A percentile compares a stretch with the other conserved stretches of the same genome.
These are phyloP conservation scores for Colletotrichum destructivum DNA, from an alignment of 2,329 filamentous ascomycete species.

Conservation along the genomic window DNA sequence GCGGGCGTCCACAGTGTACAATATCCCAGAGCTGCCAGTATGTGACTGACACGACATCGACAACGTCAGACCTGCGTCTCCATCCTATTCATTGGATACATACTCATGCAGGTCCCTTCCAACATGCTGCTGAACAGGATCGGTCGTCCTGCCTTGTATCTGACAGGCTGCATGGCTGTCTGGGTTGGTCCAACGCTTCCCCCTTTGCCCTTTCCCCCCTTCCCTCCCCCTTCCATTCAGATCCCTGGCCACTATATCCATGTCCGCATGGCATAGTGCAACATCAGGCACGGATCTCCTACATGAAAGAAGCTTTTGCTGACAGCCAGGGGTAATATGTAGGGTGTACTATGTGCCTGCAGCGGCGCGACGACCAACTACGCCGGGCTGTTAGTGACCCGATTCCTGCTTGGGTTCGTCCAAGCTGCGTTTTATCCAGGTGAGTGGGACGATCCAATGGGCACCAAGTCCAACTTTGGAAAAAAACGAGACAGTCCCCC, in stretches of 20 bases:
- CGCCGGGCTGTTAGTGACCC: conserved; percentile 31
- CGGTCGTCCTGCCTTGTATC: conserved; percentile 46
- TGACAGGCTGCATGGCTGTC: conserved; percentile 40
- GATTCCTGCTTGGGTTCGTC: conserved; percentile 39
- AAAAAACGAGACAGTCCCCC: neutral
- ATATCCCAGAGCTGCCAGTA: conserved; percentile 44
- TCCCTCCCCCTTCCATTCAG: conserved; percentile 42
- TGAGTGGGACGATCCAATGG: conserved; percentile 45
- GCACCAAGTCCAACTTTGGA: no score
- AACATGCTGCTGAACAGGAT: conserved; percentile 43
- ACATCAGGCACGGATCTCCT: neutral
- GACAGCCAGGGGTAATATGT: neutral
- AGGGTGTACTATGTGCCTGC: conserved; percentile 40
- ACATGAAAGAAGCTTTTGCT: neutral
- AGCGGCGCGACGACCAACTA: conserved; percentile 35
- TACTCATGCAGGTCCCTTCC: conserved; percentile 50
- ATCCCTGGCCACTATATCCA: neutral
- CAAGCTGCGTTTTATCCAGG: conserved; percentile 46
- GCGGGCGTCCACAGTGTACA: conserved; percentile 36
- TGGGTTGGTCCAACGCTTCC: conserved; percentile 47
- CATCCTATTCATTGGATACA: conserved; percentile 45
- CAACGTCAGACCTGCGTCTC: conserved; percentile 42
- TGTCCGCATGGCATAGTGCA: conserved; percentile 25
- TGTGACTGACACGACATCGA: conserved; percentile 47
- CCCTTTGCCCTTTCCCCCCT: conserved; percentile 38